Percentiles rank a stretch among this genome's conserved stretches.
Evolutionary conservation across 805 yeast genomes (phyloP).

Genomic region (Kuraishia floccosa): DNA sequence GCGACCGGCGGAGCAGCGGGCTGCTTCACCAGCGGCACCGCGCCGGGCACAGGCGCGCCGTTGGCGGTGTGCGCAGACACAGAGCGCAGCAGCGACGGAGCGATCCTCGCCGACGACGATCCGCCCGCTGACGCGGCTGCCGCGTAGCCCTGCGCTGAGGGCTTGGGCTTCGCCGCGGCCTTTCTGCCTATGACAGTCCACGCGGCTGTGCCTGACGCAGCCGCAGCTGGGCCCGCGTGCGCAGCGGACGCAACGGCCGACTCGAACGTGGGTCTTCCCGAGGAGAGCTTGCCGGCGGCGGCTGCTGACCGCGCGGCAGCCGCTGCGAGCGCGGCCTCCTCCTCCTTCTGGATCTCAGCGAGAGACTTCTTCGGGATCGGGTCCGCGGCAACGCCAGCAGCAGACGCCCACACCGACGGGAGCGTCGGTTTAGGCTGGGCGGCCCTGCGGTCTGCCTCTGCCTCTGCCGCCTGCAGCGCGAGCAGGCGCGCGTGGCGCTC

Average conservation of each 20-base stretch:
- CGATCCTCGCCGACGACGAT: slow-evolving; percentile 4
- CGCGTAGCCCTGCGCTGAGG: slow-evolving; percentile 2
- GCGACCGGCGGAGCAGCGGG: slow-evolving; percentile 10
- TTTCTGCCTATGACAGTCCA: slow-evolving; percentile 31
- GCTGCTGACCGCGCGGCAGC: slow-evolving; percentile 10
- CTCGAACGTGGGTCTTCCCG: slow-evolving; percentile 5
- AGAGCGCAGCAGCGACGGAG: slow-evolving; percentile 12
- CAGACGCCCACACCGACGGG: slow-evolving; percentile 13
- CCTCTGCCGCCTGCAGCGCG: slow-evolving; percentile 1
- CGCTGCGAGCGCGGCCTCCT: slow-evolving; percentile 3
- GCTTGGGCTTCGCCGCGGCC: slow-evolving; percentile 16
- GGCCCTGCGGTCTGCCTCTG: slow-evolving; percentile 12
- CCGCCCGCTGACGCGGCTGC: background rate
- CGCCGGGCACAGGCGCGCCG: too few species aligned
- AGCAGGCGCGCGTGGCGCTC: background rate
- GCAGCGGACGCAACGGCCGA: slow-evolving; percentile 11
- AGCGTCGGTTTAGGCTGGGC: slow-evolving; percentile 16
- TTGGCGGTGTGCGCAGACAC: slow-evolving; percentile 21
- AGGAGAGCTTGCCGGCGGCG: slow-evolving; percentile 14
- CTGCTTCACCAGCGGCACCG: slow-evolving; percentile 13
- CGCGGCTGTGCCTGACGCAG: slow-evolving; percentile 8
- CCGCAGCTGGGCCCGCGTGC: slow-evolving; percentile 8
- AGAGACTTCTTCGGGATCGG: slow-evolving; percentile 9
- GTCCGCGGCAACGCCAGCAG: slow-evolving; percentile 5
- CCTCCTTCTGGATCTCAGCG: slow-evolving; percentile 9